phyloP scores from a whole-genome alignment of 495 filamentous ascomycete species.

The Glarea lozoyensis region DNA sequence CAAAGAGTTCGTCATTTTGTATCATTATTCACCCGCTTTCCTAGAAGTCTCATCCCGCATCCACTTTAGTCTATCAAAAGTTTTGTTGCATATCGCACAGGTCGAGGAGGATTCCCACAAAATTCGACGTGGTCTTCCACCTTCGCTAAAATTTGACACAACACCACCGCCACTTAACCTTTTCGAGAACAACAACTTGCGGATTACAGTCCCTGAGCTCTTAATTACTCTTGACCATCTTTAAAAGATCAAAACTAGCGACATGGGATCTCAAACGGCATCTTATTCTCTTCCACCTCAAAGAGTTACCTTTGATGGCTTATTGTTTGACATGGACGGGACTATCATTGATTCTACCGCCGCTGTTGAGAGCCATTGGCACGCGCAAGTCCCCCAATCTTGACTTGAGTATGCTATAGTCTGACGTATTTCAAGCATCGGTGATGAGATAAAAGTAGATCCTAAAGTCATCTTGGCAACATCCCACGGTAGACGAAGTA shows the following conservation, averaged over 20 bases:
- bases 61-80: slow-evolving; percentile 1
- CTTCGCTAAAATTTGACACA: slow-evolving; percentile 6
- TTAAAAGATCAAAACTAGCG: not conserved
- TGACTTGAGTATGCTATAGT: not conserved
- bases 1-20: too few species aligned
- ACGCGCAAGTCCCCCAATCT: slow-evolving; percentile 7
- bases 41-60: too few species aligned
- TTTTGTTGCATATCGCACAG: slow-evolving; percentile 22
- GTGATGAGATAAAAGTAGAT: slow-evolving; percentile 72
- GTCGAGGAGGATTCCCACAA: slow-evolving; percentile 5
- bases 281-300: slow-evolving; percentile 7
- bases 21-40: too few species aligned
- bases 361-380: slow-evolving; percentile 91
- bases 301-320: slow-evolving; percentile 49
- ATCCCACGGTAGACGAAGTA: slow-evolving; percentile 79
- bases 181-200: slow-evolving; percentile 11
- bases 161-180: slow-evolving; percentile 13
- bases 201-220: slow-evolving; percentile 3
- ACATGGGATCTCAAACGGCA: slow-evolving; percentile 15
- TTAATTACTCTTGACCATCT: not conserved
- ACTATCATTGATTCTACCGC: slow-evolving; percentile 47
- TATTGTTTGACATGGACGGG: slow-evolving; percentile 84
- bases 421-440: slow-evolving; percentile 50
- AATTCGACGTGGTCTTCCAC: slow-evolving; percentile 2
- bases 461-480: slow-evolving; percentile 75